Conservation (phyloP, 1,284 basidiomycete species). For the Cystobasidiaceae sp. region DNA sequence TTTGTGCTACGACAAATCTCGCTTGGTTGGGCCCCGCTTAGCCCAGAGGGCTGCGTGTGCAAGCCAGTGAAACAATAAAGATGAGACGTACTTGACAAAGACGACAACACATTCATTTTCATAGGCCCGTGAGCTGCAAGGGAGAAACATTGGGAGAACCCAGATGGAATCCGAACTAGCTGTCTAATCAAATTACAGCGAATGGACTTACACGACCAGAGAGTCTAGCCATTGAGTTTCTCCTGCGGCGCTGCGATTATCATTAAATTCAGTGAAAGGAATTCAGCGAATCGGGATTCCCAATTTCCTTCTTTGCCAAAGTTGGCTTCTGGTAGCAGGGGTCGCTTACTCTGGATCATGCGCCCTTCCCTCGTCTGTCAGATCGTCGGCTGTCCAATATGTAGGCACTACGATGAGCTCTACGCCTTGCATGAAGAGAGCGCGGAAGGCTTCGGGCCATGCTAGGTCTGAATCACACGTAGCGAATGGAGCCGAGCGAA, state of each 20-base stretch:
- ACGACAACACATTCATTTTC: conserved; percentile 39
- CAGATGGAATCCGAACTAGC: too few relatives aligned
- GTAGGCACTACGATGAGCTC: conserved; percentile 33
- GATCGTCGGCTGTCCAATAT: conserved; percentile 27
- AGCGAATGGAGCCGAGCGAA: not conserved
- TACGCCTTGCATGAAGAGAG: conserved; percentile 34
- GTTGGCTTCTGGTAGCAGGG: too few relatives aligned
- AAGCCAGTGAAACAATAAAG: too few relatives aligned
- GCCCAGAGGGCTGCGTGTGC: too few relatives aligned
- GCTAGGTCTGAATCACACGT: conserved; percentile 39
- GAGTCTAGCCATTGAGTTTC: conserved; percentile 36
- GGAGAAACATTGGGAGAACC: too few relatives aligned
- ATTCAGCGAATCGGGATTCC: too few relatives aligned
- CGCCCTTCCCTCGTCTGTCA: not conserved
- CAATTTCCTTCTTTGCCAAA: too few relatives aligned
- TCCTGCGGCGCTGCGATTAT: conserved; percentile 18
- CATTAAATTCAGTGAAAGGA: conserved; percentile 32
- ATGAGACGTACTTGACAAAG: conserved; percentile 18
- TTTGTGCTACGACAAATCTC: too few relatives aligned
- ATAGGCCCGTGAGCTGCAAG: conserved; percentile 32
- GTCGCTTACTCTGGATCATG: conserved; percentile 8
- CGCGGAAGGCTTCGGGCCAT: conserved; percentile 37
- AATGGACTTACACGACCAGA: conserved; percentile 31
- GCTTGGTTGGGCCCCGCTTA: too few relatives aligned
- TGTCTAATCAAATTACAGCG: too few relatives aligned